Base-by-base conservation (phyloP, 345 rosid genomes). In the Trapa bicornis region DNA sequence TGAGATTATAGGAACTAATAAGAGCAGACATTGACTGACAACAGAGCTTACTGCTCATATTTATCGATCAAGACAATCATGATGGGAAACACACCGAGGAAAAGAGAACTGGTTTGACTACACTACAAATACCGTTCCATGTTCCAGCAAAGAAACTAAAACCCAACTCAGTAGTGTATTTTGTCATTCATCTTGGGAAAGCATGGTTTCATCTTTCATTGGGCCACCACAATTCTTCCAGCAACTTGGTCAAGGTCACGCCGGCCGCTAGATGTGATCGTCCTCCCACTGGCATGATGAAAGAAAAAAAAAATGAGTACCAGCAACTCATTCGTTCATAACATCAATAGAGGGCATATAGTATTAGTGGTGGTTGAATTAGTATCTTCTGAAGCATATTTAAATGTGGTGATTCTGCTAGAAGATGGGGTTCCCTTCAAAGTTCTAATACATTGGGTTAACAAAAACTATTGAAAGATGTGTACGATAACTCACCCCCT, bases 221-320 rank as follows among this genome's bases (percentile, higher is more conserved):
- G 10, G 10, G 79, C 70, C 9, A 77, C 76, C 6, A 65, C 83
- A 72, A 78, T 75, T 70, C 82, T 70, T 37, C 86, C 86, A 50
- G 86, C 84, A 48, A 83, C 86, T 73, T 83, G 84, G 22, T 83
- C 86, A 0, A 83, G 82, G 71, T 83, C 86, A 71, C 86, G 72
- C 71, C 71, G 80, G 60, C 87, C 84, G 12, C 70, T 80, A 38
- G 87, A 75, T 7, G 84, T 83, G 52, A 80, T 83, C 66, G 36
- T 80, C 66, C 84, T 83, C 42, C 83, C 87, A 37, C 87, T 80
- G 78, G 14, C 9, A 64, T 13, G 48, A 45, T 45, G 36, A 65
- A 5, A 14, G 29, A 41, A 13, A 11, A 6, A 45, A 45, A 45
- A 41, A 22, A 22, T 22, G 37, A 43, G 5, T 7, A n/a, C n/a